Conservation (phyloP, 495 filamentous ascomycete species). For the Aspergillus indologenus region DNA sequence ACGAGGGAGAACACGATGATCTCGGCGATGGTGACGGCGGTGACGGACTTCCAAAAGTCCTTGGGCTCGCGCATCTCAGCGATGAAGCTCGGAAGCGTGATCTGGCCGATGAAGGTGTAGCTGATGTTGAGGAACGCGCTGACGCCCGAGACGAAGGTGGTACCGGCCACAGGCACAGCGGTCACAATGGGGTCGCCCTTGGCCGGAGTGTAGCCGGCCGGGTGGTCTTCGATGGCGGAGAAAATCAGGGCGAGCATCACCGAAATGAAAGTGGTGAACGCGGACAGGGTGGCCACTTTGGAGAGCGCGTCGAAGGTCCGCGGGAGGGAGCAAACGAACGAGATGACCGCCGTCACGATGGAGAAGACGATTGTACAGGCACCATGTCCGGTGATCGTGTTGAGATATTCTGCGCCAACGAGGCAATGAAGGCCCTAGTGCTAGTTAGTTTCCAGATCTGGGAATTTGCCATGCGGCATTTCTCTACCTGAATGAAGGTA, state of each 20-base stretch:
- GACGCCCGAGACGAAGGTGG: constrained; percentile 73
- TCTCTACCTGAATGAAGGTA: constrained; percentile 70
- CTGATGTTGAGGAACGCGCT: constrained; percentile 85
- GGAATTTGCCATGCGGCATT: not conserved
- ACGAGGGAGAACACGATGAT: constrained; percentile 76
- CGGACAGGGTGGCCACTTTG: constrained; percentile 69
- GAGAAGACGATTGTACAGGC: constrained; percentile 73
- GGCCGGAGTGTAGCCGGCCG: constrained; percentile 54
- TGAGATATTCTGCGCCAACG: constrained; percentile 76
- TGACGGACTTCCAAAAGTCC: constrained; percentile 87
- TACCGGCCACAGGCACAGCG: constrained; percentile 62
- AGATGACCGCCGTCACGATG: constrained; percentile 64
- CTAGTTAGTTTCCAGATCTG: constrained; percentile 19
- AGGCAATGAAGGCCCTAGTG: constrained; percentile 69
- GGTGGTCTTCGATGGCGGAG: constrained; percentile 66
- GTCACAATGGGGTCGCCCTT: constrained; percentile 61
- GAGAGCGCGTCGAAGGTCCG: constrained; percentile 78
- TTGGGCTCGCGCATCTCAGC: constrained; percentile 84
- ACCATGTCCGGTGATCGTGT: constrained; percentile 68
- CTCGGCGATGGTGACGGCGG: constrained; percentile 81
- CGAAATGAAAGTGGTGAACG: constrained; percentile 82
- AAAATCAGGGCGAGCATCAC: constrained; percentile 79
- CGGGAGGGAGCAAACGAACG: constrained; percentile 72
- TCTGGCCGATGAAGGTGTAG: constrained; percentile 92
- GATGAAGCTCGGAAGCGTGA: constrained; percentile 87